Conservation (phyloP, 345 rosid genomes). For the Excoecaria cochinchinensis region DNA sequence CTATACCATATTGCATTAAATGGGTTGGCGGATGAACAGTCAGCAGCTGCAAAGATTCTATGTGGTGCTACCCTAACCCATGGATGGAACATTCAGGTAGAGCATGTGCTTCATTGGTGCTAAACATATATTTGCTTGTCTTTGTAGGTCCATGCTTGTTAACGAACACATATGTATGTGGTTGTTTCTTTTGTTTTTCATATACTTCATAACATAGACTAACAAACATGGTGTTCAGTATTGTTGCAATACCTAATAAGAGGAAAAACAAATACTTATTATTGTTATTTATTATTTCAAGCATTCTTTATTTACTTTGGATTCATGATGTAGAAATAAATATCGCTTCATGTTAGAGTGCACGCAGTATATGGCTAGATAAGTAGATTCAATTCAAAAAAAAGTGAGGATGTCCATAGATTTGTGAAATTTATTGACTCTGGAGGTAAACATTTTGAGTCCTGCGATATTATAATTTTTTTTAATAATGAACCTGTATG, state of each 20-base stretch:
- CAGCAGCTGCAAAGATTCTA: constrained; percentile 60
- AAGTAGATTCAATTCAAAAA: background rate
- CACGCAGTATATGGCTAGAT: background rate
- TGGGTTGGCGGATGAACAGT: constrained; percentile 52
- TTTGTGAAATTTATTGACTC: background rate
- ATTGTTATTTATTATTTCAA: background rate
- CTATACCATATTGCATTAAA: constrained; percentile 53
- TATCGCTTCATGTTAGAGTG: background rate
- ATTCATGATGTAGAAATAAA: background rate
- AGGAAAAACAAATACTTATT: background rate
- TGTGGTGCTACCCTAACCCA: constrained; percentile 61
- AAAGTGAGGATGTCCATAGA: background rate
- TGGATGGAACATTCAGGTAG: constrained; percentile 81
- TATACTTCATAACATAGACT: background rate
- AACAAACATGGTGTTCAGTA: background rate
- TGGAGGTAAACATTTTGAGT: background rate
- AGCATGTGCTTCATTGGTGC: constrained; percentile 9
- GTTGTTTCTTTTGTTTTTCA: background rate
- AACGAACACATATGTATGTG: background rate
- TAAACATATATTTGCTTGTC: constrained; percentile 8
- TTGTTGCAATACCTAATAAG: background rate
- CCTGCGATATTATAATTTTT: background rate
- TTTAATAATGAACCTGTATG: background rate
- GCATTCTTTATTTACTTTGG: background rate
- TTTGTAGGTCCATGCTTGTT: background rate